Base-by-base conservation (phyloP, 2,329 filamentous ascomycete genomes). In the Gliomastix tumulicola region DNA sequence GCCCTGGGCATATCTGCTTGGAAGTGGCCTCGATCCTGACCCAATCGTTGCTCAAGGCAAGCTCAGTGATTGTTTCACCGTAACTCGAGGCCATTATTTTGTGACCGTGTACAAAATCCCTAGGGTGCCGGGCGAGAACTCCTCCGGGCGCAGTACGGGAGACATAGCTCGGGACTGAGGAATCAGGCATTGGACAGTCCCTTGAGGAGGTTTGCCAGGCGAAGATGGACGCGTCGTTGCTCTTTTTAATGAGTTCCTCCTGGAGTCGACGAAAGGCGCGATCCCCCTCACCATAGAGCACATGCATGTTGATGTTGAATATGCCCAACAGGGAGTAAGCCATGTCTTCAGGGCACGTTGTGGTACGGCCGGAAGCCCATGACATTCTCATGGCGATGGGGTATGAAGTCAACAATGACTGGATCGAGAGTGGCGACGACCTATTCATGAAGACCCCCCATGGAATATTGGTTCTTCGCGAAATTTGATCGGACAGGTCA, bases 271-370 rank as follows among this genome's bases (percentile, higher is more conserved):
- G 37, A 7, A 53, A 53, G 1, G 49, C 49, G n/a, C 23, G 34
- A 7, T 32, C 40, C 0, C 53, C 51, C 32, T 56, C 54, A 0
- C 53, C 53, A 11, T 56, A 56, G 0, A 56, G 28, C 2, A 54
- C 35, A 1, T 51, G 44, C 52, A 56, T 54, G 21, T 53, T 50
- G 33, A 55, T 42, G 30, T 44, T 45, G 32, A 56, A 56, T 1
- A 56, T 36, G 6, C 54, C 54, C 9, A 56, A 27, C 10, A 56
- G 33, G 13, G 46, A 52, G 32, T 57, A 57, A 3, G 54, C 53
- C 7, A 45, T 32, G 21, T 57, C 54, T 15, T 57, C 54, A 1
- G 32, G 23, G 6, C 49, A 43, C 7, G 50, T 49, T 1, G 52
- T 53, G 12, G 33, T 34, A 4, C 53, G 42, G 5, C 41, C 30